Percentiles rank a stretch among this genome's conserved stretches.
These are phyloP conservation scores for Gossypium stocksii DNA, from an alignment of 345 rosid genomes.

Conservation along the genomic window DNA sequence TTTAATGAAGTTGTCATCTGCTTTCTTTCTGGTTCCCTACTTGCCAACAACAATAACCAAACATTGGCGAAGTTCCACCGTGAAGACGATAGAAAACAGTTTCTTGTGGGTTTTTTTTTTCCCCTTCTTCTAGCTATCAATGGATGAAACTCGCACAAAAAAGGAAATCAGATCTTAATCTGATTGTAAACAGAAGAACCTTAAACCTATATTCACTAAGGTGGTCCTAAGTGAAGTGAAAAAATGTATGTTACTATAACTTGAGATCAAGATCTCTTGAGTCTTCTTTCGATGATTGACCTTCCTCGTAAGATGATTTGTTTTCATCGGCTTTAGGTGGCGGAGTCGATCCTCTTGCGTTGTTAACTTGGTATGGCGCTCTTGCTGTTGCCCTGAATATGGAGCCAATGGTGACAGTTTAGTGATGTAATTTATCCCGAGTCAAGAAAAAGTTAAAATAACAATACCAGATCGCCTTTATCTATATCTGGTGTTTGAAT, in stretches of 20 bases:
- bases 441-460: not conserved
- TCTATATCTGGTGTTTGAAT: not conserved
- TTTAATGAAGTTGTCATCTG: not conserved
- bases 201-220: not conserved
- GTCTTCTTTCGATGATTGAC: conserved; percentile 30
- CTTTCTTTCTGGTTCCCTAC: not conserved
- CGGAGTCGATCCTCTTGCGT: conserved; percentile 14
- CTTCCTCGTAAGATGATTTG: conserved; percentile 19
- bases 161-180: not conserved
- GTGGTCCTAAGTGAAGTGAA: conserved; percentile 2
- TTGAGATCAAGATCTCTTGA: conserved; percentile 50
- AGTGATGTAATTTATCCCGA: not conserved
- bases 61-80: not conserved
- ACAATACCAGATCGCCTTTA: not conserved
- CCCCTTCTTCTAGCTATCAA: not conserved
- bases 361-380: conserved; percentile 59
- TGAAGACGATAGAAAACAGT: not conserved
- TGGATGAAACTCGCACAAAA: not conserved
- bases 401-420: not conserved
- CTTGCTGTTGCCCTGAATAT: conserved; percentile 44
- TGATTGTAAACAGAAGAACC: not conserved
- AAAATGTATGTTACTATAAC: conserved; percentile 23
- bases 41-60: not conserved
- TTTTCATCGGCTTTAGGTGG: conserved; percentile 28
- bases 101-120: not conserved